Percentiles rank a stretch among this genome's conserved stretches.
Conservation (phyloP, 2,329 filamentous ascomycete genomes). For the Aspergillus cejpii region DNA sequence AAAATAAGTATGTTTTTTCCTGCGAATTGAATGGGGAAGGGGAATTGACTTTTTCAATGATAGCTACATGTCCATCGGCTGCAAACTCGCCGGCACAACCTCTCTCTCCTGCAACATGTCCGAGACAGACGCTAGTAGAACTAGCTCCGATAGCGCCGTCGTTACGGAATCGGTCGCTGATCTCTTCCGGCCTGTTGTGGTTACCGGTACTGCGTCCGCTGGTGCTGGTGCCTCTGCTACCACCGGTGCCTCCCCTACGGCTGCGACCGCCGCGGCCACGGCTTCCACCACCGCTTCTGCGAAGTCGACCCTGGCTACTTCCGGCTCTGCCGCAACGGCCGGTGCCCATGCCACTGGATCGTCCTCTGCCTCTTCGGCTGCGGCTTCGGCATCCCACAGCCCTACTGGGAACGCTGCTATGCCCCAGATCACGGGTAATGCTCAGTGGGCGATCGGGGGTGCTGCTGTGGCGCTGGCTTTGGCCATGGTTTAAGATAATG, state of each 20-base stretch:
- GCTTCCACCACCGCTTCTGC: constrained; percentile 6
- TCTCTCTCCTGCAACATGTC: constrained; percentile 21
- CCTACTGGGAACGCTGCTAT: constrained; percentile 20
- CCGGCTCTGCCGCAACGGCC: constrained; percentile 11
- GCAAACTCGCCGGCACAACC: constrained; percentile 22
- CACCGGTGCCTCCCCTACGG: constrained; percentile 16
- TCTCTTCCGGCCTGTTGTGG: constrained; percentile 3
- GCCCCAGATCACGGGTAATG: constrained; percentile 14
- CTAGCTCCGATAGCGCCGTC: constrained; percentile 8
- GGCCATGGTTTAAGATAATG: constrained; percentile 20
- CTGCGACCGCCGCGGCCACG: constrained; percentile 13
- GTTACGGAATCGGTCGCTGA: constrained; percentile 13
- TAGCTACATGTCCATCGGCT: constrained; percentile 11
- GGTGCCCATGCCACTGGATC: constrained; percentile 5
- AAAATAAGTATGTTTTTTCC: constrained; percentile 10
- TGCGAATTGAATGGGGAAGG: background rate
- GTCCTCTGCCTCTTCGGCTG: constrained; percentile 1
- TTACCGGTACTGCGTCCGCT: constrained; percentile 23
- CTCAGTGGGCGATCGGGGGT: constrained; percentile 23
- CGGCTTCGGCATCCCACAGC: constrained; percentile 9
- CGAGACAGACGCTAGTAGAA: constrained; percentile 14
- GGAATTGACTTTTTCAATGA: background rate
- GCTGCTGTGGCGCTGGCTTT: constrained; percentile 23
- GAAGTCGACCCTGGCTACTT: constrained; percentile 10
- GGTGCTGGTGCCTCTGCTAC: constrained; percentile 9